These are phyloP conservation scores for Yarrowia phangngaensis DNA, from an alignment of 805 yeast genomes.

Conservation along the genomic window DNA sequence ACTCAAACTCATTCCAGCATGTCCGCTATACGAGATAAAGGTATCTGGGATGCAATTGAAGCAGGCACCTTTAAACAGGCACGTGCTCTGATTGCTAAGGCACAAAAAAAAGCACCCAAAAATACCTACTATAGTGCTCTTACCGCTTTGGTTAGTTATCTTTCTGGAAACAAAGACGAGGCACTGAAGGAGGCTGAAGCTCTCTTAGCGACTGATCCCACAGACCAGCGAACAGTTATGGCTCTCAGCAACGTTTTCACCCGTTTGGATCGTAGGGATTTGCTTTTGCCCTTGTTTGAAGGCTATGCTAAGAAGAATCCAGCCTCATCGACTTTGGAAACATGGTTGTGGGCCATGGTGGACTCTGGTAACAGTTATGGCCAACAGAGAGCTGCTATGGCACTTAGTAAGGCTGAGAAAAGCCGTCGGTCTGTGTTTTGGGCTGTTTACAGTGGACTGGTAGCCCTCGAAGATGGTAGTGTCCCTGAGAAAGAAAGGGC, in stretches of 20 bases:
- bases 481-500: conserved; percentile 13
- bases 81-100: conserved; percentile 46
- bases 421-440: conserved; percentile 31
- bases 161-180: conserved; percentile 29
- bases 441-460: conserved; percentile 42
- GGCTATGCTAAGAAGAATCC: conserved; percentile 24
- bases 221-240: conserved; percentile 16
- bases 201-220: conserved; percentile 10
- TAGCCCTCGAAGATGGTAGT: conserved; percentile 1
- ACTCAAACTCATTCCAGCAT: background rate
- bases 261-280: conserved; percentile 4
- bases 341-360: conserved; percentile 57
- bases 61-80: conserved; percentile 56
- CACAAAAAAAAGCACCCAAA: conserved; percentile 54
- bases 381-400: conserved; percentile 51
- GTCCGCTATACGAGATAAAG: conserved; percentile 34
- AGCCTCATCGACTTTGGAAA: conserved; percentile 30
- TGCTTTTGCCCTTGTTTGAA: conserved; percentile 12
- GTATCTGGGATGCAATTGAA: conserved; percentile 46
- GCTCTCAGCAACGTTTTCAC: conserved; percentile 17
- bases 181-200: conserved; percentile 29
- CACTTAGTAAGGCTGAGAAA: conserved; percentile 31
- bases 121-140: conserved; percentile 52
- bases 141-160: conserved; percentile 32
- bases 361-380: conserved; percentile 48